Percentiles rank a stretch among this genome's conserved stretches.
Evolutionary conservation across 129 eudicot species (phyloP).

Genomic region (Mikania micrantha): DNA sequence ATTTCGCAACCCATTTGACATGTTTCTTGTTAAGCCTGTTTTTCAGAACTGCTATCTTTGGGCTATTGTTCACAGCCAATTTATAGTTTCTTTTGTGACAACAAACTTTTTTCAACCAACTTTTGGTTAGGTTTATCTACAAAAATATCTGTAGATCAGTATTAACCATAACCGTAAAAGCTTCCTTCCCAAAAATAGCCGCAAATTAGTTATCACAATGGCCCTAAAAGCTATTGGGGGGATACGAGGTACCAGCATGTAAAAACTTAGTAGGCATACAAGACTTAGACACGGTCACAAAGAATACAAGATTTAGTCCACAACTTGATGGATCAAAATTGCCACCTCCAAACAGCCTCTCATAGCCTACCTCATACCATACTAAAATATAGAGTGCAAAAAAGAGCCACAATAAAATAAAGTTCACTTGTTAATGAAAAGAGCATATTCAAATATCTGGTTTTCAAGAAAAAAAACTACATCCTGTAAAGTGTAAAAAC

Average conservation of each 20-base stretch:
- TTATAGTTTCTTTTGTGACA: not conserved
- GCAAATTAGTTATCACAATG: not conserved
- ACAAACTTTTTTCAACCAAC: not conserved
- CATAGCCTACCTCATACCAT: not conserved
- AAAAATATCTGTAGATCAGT: not conserved
- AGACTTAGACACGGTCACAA: too few species aligned
- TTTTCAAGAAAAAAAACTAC: not conserved
- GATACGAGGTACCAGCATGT: too few species aligned
- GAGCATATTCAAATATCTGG: not conserved
- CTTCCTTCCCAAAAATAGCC: not conserved
- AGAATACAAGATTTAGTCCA: too few species aligned
- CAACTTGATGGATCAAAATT: not conserved
- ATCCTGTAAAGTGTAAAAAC: not conserved
- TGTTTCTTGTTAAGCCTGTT: not conserved
- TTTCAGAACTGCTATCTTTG: not conserved
- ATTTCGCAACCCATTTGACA: not conserved
- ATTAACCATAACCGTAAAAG: not conserved
- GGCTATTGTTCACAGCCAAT: not conserved
- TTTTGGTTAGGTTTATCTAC: not conserved
- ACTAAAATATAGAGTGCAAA: not conserved
- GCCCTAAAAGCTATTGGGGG: not conserved
- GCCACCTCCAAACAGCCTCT: slow-evolving; percentile 8
- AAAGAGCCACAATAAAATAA: not conserved
- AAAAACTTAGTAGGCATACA: too few species aligned
- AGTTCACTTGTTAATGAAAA: not conserved